Evolutionary conservation across 2,329 filamentous ascomycete species (phyloP), one percentile per base, ranked within the genome.

Genomic region (Aspergillus sp.): DNA sequence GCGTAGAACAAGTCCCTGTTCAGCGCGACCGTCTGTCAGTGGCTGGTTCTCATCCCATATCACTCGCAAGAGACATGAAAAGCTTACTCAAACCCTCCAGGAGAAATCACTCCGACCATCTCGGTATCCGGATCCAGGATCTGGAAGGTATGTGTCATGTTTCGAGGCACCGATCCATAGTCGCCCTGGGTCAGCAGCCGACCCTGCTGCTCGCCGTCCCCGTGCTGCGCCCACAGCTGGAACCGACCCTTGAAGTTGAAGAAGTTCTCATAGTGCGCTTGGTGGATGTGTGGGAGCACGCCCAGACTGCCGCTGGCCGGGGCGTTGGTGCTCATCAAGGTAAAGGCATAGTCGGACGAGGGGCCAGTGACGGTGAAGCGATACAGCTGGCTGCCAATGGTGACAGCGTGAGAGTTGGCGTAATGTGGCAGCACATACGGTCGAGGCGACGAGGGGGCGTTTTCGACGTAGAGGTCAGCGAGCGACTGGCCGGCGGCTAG

Each of bases 81-180:
- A 9, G 64, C 62, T 43, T 66, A 71, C 66, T 80, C 77, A 47
- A 80, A 79, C n/a, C 76, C 76, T 29, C 78, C 76, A 2, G 77
- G 77, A 6, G 69, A 65, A 43, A 79, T 74, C 0, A 77, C 68
- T 2, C 77, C 77, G 1, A 74, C 68, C 61, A 80, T 70, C 56
- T 79, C 72, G 4, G 75, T 78, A 56, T 78, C 74, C 0, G 76
- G 75, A 49, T 79, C 76, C 11, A 77, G 58, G 14, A 78, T 66
- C 58, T 78, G 75, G 65, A 79, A 79, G 3, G 76, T 77, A 54
- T 79, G 78, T 1, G 73, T 76, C 1, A 75, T 78, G 54, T 78
- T 73, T 17, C 66, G 65, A 0, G 75, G 71, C 0, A 78, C 74
- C 4, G 73, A 73, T 34, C 76, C 76, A 53, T 76, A 78, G 55